Evolutionary conservation across 192 early-diverging fungal species (phyloP).

Genomic region (Mortierella alpina): DNA sequence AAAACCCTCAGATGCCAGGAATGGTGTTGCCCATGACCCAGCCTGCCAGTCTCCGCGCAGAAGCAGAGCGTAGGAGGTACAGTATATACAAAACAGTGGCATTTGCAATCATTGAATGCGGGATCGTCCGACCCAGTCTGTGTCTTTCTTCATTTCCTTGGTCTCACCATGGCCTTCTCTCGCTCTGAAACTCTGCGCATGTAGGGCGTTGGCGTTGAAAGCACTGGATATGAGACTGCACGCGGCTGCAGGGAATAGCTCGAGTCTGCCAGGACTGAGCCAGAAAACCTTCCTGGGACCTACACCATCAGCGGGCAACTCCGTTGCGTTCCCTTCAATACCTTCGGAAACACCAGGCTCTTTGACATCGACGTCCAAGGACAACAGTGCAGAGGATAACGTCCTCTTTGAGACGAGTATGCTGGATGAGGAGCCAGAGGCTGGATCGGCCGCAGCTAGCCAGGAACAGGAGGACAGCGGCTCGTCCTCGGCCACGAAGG

Average conservation of each 20-base stretch:
- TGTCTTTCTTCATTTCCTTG: no score
- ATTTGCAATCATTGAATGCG: no score
- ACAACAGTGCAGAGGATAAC: neutral
- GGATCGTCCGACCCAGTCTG: no score
- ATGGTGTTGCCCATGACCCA: slow-evolving; percentile 47
- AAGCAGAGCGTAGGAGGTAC: slow-evolving; percentile 77
- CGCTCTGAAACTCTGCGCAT: neutral
- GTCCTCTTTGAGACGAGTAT: slow-evolving; percentile 28
- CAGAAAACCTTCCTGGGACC: slow-evolving; percentile 37
- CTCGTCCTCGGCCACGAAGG: no score
- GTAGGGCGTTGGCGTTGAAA: slow-evolving; percentile 72
- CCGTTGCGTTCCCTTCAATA: slow-evolving; percentile 13
- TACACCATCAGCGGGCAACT: slow-evolving; percentile 23
- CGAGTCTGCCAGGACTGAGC: slow-evolving; percentile 27
- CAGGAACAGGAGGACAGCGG: no score
- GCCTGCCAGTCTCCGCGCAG: slow-evolving; percentile 66
- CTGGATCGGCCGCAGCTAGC: no score
- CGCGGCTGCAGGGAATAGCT: slow-evolving; percentile 27
- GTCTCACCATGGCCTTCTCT: neutral
- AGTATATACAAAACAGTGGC: no score
- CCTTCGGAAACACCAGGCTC: neutral
- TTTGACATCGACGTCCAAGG: neutral
- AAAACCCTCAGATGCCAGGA: slow-evolving; percentile 50
- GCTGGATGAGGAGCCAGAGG: slow-evolving; percentile 9
- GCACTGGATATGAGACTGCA: slow-evolving; percentile 72